Conservation (phyloP, 148 eudicot species). For the Vaccinium corymbosum region DNA sequence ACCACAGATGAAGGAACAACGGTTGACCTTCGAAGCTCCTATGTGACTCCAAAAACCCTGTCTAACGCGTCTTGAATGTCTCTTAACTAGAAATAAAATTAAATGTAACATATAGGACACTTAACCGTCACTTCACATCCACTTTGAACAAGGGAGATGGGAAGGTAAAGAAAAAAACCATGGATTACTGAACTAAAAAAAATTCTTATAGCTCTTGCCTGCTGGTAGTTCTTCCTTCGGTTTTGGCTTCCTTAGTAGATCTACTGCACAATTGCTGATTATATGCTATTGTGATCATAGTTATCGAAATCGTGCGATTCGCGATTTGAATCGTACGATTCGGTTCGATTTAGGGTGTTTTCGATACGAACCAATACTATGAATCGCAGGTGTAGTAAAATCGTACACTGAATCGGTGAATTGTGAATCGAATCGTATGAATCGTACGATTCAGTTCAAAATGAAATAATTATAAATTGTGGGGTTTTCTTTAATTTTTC, state of each 20-base stretch:
- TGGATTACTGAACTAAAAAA: neutral
- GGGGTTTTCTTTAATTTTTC: no score
- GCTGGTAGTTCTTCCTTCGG: no score
- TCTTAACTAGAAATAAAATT: neutral
- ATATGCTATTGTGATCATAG: neutral
- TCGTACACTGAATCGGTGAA: no score
- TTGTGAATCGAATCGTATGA: no score
- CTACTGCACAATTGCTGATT: neutral
- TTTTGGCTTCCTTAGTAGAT: neutral
- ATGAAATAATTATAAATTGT: no score
- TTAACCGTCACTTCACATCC: neutral
- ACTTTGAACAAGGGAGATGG: neutral
- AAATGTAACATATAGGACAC: neutral
- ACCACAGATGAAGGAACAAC: neutral
- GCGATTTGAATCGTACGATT: no score
- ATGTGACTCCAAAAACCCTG: neutral
- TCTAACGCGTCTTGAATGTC: neutral
- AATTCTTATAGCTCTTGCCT: no score
- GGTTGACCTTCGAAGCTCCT: conserved; percentile 2
- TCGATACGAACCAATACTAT: no score
- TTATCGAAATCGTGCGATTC: no score
- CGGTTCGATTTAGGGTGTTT: no score
- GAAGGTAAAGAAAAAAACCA: neutral
- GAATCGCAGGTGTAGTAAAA: no score
- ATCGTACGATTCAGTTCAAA: no score